Evolutionary conservation across 1,139 yeast genomes (phyloP), one percentile per base, ranked within the genome.

Genomic region (Zhuliangozyma parablackwelliae): DNA sequence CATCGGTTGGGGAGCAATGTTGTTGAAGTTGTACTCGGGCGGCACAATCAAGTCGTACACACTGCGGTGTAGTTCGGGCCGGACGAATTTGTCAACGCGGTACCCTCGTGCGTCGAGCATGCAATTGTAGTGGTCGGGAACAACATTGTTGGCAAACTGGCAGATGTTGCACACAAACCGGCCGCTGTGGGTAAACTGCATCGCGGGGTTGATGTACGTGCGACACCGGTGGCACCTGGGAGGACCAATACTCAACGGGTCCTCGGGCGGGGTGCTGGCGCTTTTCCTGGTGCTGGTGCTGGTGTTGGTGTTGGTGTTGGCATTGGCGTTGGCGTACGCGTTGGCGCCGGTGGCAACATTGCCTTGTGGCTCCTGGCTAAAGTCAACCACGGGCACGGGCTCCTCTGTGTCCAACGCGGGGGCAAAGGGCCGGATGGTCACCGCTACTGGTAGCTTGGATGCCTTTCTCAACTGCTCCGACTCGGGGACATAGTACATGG

Each of bases 211-310:
- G 47, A 89, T 72, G 58, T 89, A 92, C 1, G 96, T 76, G 41
- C 97, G 76, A 61, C 99, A 92, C 41, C 98, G 80, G 47, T 79
- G 76, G 61, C 98, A 92, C 50, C 99, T 75, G 28, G 95, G 81
- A 1, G 96, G 96, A 1, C 89, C 87, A 20, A 57, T 54, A 33
- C 66, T 72, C 31, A 59, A 49, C 0, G 62, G 57, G 44, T 65
- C 70, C 2, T 47, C 43, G 7, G 44, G 37, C 4, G 16, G 3
- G 16, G 16, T 16, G 13, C 39, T 38, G 16, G 26, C 25, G 25
- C 13, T 24, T 8, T 21, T 31, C 5, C 34, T 35, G 12, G 26
- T 21, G 20, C 23, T 20, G 28, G 21, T 13, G 25, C 31, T 24
- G 12, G 28, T 5, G 40, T 37, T 9, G 9, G 3, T 9, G 10